phyloP scores from a whole-genome alignment of 768 basidiomycete species.

The Lactarius deliciosus region DNA sequence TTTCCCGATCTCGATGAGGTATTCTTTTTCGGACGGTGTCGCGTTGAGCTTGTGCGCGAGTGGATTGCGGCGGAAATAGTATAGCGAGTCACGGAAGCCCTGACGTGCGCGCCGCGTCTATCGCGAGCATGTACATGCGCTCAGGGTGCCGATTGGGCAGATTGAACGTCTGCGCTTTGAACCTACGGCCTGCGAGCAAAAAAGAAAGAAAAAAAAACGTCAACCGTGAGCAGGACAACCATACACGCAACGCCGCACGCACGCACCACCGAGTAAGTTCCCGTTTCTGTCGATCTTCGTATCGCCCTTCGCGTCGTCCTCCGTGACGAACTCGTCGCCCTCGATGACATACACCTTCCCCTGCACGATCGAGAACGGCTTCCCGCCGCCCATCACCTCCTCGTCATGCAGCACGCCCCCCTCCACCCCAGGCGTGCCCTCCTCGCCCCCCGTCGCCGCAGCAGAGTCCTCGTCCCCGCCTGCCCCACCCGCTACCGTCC shows the following conservation, averaged over 20 bases:
- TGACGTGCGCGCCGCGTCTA: constrained; percentile 96
- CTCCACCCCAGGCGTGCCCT: constrained; percentile 40
- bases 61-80: constrained; percentile 92
- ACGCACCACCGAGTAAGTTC: constrained; percentile 78
- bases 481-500: constrained; percentile 34
- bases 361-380: constrained; percentile 71
- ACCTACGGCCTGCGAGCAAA: constrained; percentile 62
- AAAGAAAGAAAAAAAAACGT: neutral
- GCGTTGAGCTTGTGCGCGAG: constrained; percentile 90
- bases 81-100: constrained; percentile 96
- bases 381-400: constrained; percentile 45
- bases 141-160: constrained; percentile 83
- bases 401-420: constrained; percentile 31
- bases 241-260: no score
- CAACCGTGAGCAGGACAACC: constrained; percentile 1
- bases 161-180: constrained; percentile 88
- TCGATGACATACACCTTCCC: constrained; percentile 77
- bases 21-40: constrained; percentile 87
- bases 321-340: constrained; percentile 85
- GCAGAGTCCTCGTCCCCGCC: constrained; percentile 33
- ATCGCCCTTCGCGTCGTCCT: constrained; percentile 83
- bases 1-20: constrained; percentile 84
- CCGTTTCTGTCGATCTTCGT: constrained; percentile 88
- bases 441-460: constrained; percentile 28
- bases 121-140: constrained; percentile 90